Conservation (phyloP, 805 yeast species). For the Metschnikowia chrysomelidarum region DNA sequence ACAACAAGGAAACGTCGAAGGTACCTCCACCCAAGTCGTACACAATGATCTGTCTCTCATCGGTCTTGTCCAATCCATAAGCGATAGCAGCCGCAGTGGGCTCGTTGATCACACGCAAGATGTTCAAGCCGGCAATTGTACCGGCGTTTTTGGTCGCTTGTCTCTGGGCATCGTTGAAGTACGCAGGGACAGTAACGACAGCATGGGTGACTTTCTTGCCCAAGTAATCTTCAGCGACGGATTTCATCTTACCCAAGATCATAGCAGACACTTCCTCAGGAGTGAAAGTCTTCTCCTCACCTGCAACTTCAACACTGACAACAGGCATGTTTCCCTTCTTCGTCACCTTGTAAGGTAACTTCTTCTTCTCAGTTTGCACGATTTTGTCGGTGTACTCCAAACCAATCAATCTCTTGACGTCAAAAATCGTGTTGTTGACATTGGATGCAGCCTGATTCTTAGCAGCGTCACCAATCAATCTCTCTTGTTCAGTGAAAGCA, state of each 20-base stretch:
- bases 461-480: conserved; percentile 95
- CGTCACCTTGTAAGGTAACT: conserved; percentile 79
- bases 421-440: conserved; percentile 87
- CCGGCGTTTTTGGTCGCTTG: conserved; percentile 25
- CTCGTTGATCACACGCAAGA: conserved; percentile 23
- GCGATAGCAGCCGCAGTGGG: conserved; percentile 28
- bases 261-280: conserved; percentile 95
- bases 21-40: conserved; percentile 26
- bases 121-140: conserved; percentile 22
- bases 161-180: conserved; percentile 24
- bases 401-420: conserved; percentile 92
- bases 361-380: conserved; percentile 67
- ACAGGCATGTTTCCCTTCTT: conserved; percentile 75
- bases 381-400: conserved; percentile 47
- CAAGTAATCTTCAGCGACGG: conserved; percentile 23
- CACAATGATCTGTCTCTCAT: conserved; percentile 22
- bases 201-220: conserved; percentile 24
- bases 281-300: conserved; percentile 81
- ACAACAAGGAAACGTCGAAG: conserved; percentile 25
- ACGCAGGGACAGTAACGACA: conserved; percentile 23
- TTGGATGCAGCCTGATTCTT: conserved; percentile 96
- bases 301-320: conserved; percentile 78
- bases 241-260: conserved; percentile 85
- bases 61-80: conserved; percentile 28
- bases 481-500: conserved; percentile 89